Conservation (phyloP, 306 rosid genomes). For the Abrus pulchellus region DNA sequence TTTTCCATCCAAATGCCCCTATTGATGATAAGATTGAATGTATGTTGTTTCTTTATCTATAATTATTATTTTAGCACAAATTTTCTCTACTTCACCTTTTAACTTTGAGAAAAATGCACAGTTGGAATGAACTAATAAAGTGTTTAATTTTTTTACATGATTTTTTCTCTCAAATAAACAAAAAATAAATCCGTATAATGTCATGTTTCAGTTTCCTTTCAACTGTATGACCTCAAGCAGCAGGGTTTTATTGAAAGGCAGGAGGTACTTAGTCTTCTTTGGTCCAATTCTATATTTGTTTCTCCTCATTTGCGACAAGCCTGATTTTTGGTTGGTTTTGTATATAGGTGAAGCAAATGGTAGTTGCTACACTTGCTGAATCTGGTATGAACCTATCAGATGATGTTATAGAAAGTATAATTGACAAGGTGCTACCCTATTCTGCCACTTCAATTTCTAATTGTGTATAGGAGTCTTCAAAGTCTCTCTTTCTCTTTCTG, state of each 20-base stretch:
- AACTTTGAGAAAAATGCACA: constrained; percentile 3
- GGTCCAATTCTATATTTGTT: background rate
- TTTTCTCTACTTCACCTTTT: constrained; percentile 15
- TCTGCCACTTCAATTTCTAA: constrained; percentile 11
- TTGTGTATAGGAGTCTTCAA: background rate
- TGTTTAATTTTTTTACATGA: constrained; percentile 20
- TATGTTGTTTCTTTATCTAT: constrained; percentile 49
- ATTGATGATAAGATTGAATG: constrained; percentile 94
- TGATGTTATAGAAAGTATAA: constrained; percentile 96
- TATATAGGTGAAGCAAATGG: constrained; percentile 98
- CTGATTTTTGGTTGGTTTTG: constrained; percentile 20
- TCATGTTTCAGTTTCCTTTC: constrained; percentile 87
- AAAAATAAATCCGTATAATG: constrained; percentile 21
- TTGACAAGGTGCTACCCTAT: constrained; percentile 79
- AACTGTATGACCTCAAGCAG: constrained; percentile 98
- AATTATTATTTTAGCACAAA: constrained; percentile 7
- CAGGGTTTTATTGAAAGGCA: constrained; percentile 98
- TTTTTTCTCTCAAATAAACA: background rate
- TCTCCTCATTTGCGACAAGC: constrained; percentile 19
- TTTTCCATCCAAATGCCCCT: constrained; percentile 98
- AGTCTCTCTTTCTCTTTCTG: background rate
- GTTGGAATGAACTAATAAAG: constrained; percentile 17
- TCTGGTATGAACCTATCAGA: constrained; percentile 99
- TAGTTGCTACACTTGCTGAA: constrained; percentile 98
- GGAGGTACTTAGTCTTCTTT: constrained; percentile 70